These are phyloP conservation scores for Lactifluus pinguis DNA, from an alignment of 768 basidiomycete genomes.

Conservation along the genomic window DNA sequence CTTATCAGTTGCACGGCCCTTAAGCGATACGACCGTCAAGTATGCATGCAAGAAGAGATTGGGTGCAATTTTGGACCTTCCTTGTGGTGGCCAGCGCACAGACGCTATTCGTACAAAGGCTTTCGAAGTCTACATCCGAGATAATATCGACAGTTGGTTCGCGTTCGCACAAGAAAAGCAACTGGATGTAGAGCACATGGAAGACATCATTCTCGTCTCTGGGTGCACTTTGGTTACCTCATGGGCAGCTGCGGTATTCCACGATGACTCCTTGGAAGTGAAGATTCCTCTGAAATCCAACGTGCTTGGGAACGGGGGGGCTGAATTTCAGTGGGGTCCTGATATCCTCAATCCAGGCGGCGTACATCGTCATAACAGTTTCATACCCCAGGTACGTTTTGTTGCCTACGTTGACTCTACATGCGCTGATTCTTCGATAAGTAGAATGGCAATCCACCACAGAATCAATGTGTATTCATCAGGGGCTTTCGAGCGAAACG, in stretches of 20 bases:
- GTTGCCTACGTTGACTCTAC: not conserved
- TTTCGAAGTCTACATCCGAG: too few relatives aligned
- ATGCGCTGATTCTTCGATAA: not conserved
- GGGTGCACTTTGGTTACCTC: not conserved
- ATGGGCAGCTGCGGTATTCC: not conserved
- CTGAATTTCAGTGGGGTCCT: not conserved
- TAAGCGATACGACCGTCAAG: too few relatives aligned
- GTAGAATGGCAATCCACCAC: not conserved
- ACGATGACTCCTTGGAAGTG: not conserved
- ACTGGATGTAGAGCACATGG: not conserved
- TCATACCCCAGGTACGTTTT: not conserved
- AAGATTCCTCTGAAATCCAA: not conserved
- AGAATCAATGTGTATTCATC: conserved; percentile 9
- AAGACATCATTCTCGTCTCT: not conserved
- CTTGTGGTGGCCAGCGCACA: too few relatives aligned
- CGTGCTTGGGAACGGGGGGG: not conserved
- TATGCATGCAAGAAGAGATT: too few relatives aligned
- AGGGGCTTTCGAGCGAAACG: conserved; percentile 10
- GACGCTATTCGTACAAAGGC: too few relatives aligned
- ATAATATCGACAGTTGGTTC: not conserved
- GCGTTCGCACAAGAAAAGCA: not conserved
- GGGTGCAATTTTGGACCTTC: too few relatives aligned
- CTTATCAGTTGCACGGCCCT: too few relatives aligned
- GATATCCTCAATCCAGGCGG: not conserved
- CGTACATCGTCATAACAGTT: not conserved